Evolutionary conservation across 139 green algal genomes (phyloP).

Genomic region (Tetradesmus lagerheimii): DNA sequence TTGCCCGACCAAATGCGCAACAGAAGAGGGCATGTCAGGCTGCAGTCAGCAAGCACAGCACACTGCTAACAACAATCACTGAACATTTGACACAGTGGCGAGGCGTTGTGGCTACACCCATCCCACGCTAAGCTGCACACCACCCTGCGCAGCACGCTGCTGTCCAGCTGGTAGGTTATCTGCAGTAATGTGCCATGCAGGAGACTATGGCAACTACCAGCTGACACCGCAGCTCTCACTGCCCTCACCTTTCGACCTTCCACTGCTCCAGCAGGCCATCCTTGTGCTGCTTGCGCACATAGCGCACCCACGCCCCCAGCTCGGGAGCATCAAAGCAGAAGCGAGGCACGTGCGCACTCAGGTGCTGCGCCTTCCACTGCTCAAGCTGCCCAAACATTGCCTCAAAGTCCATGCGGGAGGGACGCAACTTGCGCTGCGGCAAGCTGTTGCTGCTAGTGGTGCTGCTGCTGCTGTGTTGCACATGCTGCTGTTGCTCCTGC

Average conservation of each 20-base stretch:
- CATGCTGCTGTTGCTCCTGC: not conserved
- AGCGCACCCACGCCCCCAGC: slow-evolving; percentile 53
- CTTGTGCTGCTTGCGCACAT: slow-evolving; percentile 40
- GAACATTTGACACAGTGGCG: too few relatives aligned
- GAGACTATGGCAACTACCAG: too few relatives aligned
- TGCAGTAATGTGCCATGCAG: too few relatives aligned
- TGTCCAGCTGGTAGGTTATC: too few relatives aligned
- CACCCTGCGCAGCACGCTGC: too few relatives aligned
- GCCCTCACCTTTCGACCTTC: slow-evolving; percentile 46
- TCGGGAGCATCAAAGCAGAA: slow-evolving; percentile 56
- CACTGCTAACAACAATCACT: not conserved
- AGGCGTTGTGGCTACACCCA: too few relatives aligned
- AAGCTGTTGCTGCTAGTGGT: slow-evolving; percentile 24
- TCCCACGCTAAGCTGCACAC: not conserved
- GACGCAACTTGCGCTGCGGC: slow-evolving; percentile 2
- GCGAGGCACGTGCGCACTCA: slow-evolving; percentile 49
- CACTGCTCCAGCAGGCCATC: slow-evolving; percentile 50
- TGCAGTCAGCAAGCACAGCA: too few relatives aligned
- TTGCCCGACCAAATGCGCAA: too few relatives aligned
- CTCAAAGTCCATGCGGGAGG: slow-evolving; percentile 43
- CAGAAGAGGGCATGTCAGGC: too few relatives aligned
- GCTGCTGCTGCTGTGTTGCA: not conserved
- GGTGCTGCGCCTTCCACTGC: slow-evolving; percentile 21
- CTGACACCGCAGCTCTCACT: not conserved
- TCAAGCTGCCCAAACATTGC: slow-evolving; percentile 45